Base-by-base conservation (phyloP, 495 filamentous ascomycete species). In the Aspergillus bertholletiae region DNA sequence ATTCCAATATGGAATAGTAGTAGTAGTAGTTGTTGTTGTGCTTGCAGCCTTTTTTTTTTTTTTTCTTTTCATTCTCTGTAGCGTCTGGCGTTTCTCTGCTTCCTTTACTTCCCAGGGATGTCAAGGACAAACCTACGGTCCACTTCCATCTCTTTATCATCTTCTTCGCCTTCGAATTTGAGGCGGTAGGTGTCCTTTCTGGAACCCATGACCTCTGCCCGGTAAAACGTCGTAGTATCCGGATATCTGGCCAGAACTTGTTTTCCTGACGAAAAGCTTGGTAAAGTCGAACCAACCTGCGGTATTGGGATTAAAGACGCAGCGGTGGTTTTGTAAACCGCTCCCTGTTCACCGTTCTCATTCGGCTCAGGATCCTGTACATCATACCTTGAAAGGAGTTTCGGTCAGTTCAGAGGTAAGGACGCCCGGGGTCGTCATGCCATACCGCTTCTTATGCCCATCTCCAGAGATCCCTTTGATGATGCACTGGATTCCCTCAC, bases 191-290 rank as follows among this genome's bases (percentile, higher is more conserved):
- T 74, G 46, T 83, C 81, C 57, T 85, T 84, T 59, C 87, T 84
- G 9, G 68, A 60, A 0, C 85, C 85, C 77, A 90, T 92, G 17
- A 98, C 93, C 58, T 97, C 92, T 11, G 95, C 94, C 62, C 90
- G 86, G 69, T 99, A 99, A 63, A 99, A 99, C 0, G 93, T 97
- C 2, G 94, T 96, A 9, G 95, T 99, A 53, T 91, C 87, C 0
- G 90, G 90, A 63, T 96, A 96, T 35, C 89, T 74, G 0, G 90
- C 90, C 49, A 96, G 73, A 26, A 96, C 90, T 21, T 84, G 84
- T 63, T 88, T 92, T 13, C 92, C 92, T 50, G 82, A 73, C 1
- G 92, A 77, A 61, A 93, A 92, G 11, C 87, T 81, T 2, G 84
- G 77, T 43, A 96, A 66, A 7, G 75, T 73, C 28, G 76, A 72